These are phyloP conservation scores for bread wheat (Triticum aestivum) DNA, from an alignment of 176 grass and related monocot genomes.

Conservation along the genomic window DNA sequence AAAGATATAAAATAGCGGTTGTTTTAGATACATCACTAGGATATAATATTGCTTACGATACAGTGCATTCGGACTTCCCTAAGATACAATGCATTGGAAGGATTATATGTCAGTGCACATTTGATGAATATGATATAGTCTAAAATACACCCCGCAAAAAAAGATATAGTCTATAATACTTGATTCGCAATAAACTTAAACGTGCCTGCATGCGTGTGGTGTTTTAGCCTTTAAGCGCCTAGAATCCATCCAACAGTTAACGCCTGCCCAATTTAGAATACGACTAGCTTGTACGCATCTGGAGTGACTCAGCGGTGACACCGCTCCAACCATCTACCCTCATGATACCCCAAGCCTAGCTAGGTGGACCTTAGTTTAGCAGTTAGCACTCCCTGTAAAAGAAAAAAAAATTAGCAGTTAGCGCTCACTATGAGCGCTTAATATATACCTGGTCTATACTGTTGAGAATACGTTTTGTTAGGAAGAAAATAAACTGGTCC, in stretches of 20 bases:
- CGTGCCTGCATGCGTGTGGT: not conserved
- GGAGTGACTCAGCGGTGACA: conserved; percentile 27
- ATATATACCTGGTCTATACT: not conserved
- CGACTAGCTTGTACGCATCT: not conserved
- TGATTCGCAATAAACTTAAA: not conserved
- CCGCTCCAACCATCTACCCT: not conserved
- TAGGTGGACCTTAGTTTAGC: not conserved
- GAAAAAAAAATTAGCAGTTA: too few species aligned
- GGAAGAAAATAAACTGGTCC: too few species aligned
- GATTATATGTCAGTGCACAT: too few species aligned
- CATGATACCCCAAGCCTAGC: not conserved
- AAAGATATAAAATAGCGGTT: too few species aligned
- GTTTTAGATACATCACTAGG: too few species aligned
- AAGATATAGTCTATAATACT: too few species aligned
- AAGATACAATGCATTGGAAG: too few species aligned
- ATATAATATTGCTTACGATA: too few species aligned
- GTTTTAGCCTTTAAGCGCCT: not conserved
- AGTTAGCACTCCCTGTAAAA: not conserved
- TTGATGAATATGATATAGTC: too few species aligned
- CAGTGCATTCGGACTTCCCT: too few species aligned
- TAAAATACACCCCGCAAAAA: too few species aligned
- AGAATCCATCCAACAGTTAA: not conserved
- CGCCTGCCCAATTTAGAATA: conserved; percentile 1
- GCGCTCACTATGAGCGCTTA: not conserved
- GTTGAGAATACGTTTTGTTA: not conserved